These are phyloP conservation scores for Lipomyces sp. DNA, from an alignment of 805 yeast genomes.

Conservation along the genomic window DNA sequence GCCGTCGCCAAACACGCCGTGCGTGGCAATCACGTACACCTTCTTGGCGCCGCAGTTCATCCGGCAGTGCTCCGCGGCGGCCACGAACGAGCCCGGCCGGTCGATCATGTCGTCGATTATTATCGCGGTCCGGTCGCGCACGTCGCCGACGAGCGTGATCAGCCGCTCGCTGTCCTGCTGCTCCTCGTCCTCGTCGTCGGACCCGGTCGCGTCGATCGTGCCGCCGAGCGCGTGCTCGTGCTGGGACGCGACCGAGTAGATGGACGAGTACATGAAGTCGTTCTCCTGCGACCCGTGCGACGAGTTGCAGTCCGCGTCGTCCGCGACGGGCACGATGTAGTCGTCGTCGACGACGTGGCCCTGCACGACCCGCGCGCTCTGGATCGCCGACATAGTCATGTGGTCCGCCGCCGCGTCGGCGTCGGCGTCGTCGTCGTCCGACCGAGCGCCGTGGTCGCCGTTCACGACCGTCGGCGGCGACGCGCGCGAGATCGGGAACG, in stretches of 20 bases:
- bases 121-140: constrained; percentile 84
- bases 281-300: constrained; percentile 32
- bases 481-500: constrained; percentile 42
- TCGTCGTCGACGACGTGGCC: constrained; percentile 97
- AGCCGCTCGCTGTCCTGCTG: constrained; percentile 40
- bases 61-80: constrained; percentile 97
- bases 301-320: constrained; percentile 34
- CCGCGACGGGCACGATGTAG: constrained; percentile 44
- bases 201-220: constrained; percentile 65
- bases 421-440: constrained; percentile 19
- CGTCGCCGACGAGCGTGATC: constrained; percentile 95
- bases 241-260: constrained; percentile 28
- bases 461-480: constrained; percentile 27
- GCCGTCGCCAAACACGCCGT: constrained; percentile 86
- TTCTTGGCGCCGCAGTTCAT: constrained; percentile 93
- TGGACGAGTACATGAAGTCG: constrained; percentile 35
- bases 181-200: constrained; percentile 81
- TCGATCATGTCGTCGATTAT: constrained; percentile 97
- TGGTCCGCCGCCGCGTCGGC: constrained; percentile 30
- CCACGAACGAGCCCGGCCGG: constrained; percentile 87
- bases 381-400: constrained; percentile 52
- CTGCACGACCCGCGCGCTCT: constrained; percentile 91
- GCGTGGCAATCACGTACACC: constrained; percentile 90
- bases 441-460: constrained; percentile 25
- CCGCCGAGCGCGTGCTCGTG: constrained; percentile 68